Evolutionary conservation across 331 rosid genomes (phyloP).

Genomic region (Quercus phellos): DNA sequence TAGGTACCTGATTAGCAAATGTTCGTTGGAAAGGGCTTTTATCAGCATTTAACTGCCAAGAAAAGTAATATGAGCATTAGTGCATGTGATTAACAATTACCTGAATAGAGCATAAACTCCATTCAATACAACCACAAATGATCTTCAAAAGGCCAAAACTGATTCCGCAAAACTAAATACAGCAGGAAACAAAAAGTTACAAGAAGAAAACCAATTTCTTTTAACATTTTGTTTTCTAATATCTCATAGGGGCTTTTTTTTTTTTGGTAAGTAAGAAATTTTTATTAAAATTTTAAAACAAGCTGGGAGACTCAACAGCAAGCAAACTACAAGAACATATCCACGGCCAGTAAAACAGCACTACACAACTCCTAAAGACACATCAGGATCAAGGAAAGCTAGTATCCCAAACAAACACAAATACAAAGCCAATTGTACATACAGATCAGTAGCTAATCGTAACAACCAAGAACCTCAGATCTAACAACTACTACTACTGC

Average conservation of each 20-base stretch:
- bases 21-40: conserved; percentile 97
- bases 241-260: not conserved
- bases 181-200: conserved; percentile 2
- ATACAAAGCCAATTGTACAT: too few relatives aligned
- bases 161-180: conserved; percentile 1
- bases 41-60: conserved; percentile 85
- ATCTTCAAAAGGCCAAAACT: conserved; percentile 12
- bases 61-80: conserved; percentile 16
- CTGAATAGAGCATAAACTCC: not conserved
- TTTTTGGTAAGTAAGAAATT: too few relatives aligned
- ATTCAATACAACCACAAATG: conserved; percentile 4
- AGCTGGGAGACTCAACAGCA: too few relatives aligned
- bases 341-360: too few relatives aligned
- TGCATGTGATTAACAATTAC: not conserved
- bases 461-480: too few relatives aligned
- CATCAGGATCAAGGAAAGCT: too few relatives aligned
- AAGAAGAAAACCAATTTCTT: not conserved
- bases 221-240: not conserved
- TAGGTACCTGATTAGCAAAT: conserved; percentile 87
- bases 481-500: too few relatives aligned
- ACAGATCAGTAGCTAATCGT: too few relatives aligned
- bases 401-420: too few relatives aligned
- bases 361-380: too few relatives aligned
- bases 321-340: too few relatives aligned
- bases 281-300: too few relatives aligned